Conservation (phyloP, 345 rosid species). For the Syzygium aqueum region DNA sequence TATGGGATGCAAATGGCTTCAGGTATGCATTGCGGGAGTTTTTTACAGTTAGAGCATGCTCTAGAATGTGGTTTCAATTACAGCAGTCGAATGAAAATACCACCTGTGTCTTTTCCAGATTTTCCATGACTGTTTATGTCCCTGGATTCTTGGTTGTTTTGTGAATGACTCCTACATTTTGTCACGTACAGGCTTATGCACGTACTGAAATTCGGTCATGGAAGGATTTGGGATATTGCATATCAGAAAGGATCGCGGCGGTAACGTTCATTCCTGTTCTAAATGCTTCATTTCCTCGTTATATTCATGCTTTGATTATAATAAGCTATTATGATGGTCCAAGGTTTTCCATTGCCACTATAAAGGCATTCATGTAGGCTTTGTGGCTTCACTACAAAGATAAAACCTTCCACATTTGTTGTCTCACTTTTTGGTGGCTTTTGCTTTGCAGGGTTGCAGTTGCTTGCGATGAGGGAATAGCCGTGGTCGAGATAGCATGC, state of each 20-base stretch:
- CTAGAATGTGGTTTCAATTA: background rate
- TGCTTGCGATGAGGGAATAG: background rate
- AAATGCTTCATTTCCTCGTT: background rate
- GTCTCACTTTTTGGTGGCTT: background rate
- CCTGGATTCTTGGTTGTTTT: background rate
- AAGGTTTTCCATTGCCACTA: background rate
- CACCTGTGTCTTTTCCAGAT: background rate
- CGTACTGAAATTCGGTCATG: slow-evolving; percentile 5
- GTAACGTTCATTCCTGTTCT: background rate
- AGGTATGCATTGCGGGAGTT: slow-evolving; percentile 2
- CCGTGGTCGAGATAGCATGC: background rate
- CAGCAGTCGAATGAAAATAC: background rate
- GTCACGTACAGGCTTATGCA: slow-evolving; percentile 1
- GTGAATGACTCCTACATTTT: background rate
- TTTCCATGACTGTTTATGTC: background rate
- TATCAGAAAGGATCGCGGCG: background rate
- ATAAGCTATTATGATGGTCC: background rate
- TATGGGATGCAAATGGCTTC: slow-evolving; percentile 13
- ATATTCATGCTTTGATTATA: background rate
- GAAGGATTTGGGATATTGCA: slow-evolving; percentile 19
- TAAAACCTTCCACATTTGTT: background rate
- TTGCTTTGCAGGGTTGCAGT: background rate
- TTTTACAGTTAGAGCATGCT: background rate
- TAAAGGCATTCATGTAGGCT: background rate
- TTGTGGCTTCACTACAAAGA: background rate